Conservation (phyloP, 169 alveolate genomes). For the Cyclospora cayetanensis region DNA sequence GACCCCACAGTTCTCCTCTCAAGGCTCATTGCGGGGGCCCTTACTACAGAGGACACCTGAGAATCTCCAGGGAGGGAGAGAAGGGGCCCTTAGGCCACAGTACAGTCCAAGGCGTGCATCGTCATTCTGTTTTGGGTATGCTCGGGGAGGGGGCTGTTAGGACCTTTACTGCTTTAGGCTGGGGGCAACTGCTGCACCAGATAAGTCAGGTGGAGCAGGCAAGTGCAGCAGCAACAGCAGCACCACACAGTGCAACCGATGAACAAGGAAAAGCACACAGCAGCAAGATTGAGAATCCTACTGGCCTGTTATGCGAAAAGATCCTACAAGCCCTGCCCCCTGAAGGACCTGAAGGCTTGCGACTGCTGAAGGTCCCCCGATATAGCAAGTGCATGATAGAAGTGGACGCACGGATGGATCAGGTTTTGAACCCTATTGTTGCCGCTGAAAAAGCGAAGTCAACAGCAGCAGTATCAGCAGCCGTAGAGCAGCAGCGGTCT, state of each 20-base stretch:
- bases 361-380: conserved; percentile 36
- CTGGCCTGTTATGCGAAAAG: conserved; percentile 3
- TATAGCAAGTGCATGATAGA: conserved; percentile 47
- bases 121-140: conserved; percentile 15
- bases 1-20: neutral
- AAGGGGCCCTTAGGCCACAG: neutral
- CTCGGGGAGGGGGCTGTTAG: conserved; percentile 20
- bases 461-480: conserved; percentile 12
- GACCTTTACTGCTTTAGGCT: conserved; percentile 40
- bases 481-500: neutral
- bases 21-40: neutral
- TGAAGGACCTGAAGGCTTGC: conserved; percentile 39
- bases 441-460: conserved; percentile 33
- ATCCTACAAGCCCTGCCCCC: conserved; percentile 12
- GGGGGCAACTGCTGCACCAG: conserved; percentile 53
- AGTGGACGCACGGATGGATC: conserved; percentile 52
- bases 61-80: neutral
- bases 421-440: conserved; percentile 45
- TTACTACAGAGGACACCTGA: neutral
- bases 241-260: no score
- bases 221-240: conserved; percentile 19
- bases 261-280: neutral
- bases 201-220: conserved; percentile 5
- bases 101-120: no score
- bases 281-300: neutral